phyloP scores from a whole-genome alignment of 2,329 filamentous ascomycete genomes.

The Colletotrichum gigasporum region DNA sequence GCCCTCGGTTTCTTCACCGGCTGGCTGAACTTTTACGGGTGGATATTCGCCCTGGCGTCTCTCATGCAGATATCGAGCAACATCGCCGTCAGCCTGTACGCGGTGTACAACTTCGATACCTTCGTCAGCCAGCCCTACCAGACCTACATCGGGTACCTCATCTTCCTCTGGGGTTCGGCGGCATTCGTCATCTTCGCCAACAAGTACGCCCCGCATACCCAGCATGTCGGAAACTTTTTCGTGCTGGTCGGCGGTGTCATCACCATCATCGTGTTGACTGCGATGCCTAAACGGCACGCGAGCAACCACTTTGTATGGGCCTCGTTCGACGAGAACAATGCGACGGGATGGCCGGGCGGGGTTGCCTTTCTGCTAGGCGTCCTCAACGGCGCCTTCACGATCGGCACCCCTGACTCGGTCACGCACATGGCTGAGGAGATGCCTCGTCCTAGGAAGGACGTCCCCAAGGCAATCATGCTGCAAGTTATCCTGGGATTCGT shows the following conservation, averaged over 20 bases:
- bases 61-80: conserved; percentile 68
- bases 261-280: conserved; percentile 59
- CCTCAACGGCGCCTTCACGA: conserved; percentile 73
- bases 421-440: conserved; percentile 71
- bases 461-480: conserved; percentile 61
- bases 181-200: conserved; percentile 66
- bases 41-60: conserved; percentile 70
- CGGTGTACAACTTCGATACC: conserved; percentile 61
- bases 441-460: conserved; percentile 53
- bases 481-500: conserved; percentile 56
- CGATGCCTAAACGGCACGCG: conserved; percentile 64
- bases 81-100: conserved; percentile 69
- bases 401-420: conserved; percentile 72
- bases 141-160: conserved; percentile 66
- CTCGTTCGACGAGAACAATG: conserved; percentile 55
- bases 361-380: conserved; percentile 74
- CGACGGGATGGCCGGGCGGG: conserved; percentile 63
- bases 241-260: conserved; percentile 61
- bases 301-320: conserved; percentile 63
- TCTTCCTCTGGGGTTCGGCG: conserved; percentile 63
- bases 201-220: conserved; percentile 62
- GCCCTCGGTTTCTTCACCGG: conserved; percentile 57
- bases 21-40: conserved; percentile 65
- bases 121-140: conserved; percentile 65
- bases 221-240: conserved; percentile 62